Percentiles rank a stretch among this genome's conserved stretches.
These are phyloP conservation scores for Fonsecaea erecta DNA, from an alignment of 2,329 filamentous ascomycete species.

Conservation along the genomic window DNA sequence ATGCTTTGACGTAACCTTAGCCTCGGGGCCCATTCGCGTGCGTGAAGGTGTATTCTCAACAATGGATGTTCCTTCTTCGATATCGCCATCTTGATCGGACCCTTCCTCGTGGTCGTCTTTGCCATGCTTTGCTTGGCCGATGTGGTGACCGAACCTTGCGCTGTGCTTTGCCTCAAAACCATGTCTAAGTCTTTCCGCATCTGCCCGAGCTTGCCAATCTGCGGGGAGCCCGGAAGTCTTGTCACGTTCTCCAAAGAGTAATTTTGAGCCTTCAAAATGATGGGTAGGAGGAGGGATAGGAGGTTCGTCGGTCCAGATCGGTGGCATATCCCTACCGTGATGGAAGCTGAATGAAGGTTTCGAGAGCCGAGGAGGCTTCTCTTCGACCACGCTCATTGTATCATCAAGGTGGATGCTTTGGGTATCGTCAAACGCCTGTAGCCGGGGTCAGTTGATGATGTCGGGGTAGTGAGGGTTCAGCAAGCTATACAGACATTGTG, in stretches of 20 bases:
- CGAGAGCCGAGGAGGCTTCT: slow-evolving; percentile 1
- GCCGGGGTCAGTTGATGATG: background rate
- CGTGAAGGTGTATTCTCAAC: slow-evolving; percentile 30
- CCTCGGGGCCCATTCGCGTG: slow-evolving; percentile 12
- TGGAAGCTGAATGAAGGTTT: background rate
- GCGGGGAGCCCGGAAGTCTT: background rate
- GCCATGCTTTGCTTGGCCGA: background rate
- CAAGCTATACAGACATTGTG: background rate
- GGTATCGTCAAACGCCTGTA: slow-evolving; percentile 34
- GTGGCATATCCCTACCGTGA: background rate
- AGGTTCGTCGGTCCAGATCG: background rate
- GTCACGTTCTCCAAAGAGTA: background rate
- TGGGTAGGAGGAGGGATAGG: background rate
- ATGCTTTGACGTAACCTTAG: background rate
- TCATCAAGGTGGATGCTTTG: slow-evolving; percentile 34
- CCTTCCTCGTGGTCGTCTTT: slow-evolving; percentile 17
- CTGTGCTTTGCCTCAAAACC: slow-evolving; percentile 20
- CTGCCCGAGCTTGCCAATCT: slow-evolving; percentile 22
- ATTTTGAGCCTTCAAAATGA: background rate
- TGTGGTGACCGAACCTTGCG: slow-evolving; percentile 3
- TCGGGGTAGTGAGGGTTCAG: background rate
- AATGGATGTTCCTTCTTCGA: slow-evolving; percentile 7
- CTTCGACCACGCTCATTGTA: slow-evolving; percentile 25
- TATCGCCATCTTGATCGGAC: slow-evolving; percentile 28
- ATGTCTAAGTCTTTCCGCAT: slow-evolving; percentile 22